Evolutionary conservation across 306 rosid genomes (phyloP), one percentile per base, ranked within the genome.

Genomic region (Quercus bicolor): DNA sequence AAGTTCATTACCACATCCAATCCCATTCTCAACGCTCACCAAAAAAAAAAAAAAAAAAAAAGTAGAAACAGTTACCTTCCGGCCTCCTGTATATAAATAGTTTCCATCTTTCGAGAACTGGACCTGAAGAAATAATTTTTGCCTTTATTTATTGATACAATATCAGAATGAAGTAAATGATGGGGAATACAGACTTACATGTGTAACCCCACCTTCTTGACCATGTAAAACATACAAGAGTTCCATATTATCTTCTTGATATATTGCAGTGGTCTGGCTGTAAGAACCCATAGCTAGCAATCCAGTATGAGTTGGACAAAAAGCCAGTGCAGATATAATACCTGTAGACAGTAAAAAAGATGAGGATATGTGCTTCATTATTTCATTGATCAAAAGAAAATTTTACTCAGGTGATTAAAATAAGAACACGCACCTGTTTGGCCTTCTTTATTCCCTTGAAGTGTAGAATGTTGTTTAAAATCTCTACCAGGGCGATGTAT

Each of bases 131-230:
- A 76, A 64, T 65, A 69, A 74, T 26, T 56, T n/a, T 64, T 62
- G 55, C 23, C 33, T 60, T 78, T 74, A 78, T 65, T 56, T 79
- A 65, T 55, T 48, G 11, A 81, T 80, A 62, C 45, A 78, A 73
- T 61, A 19, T 43, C 40, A 69, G 75, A 65, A 77, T 56, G n/a
- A 75, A 76, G 72, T 24, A 48, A 74, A 79, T 45, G 40, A 79
- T 56, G 78, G 76, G 74, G 57, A 84, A 84, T 34, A 23, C 81
- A 72, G 73, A 86, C 97, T 84, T 91, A 93, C 99, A 88, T 95
- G 99, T 65, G 99, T 95, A 78, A 95, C 64, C 72, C 99, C 99
- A 23, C 99, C 99, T 91, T 95, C 97, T 77, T 92, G 99, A 68
- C 99, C 99, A 79, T 95, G 98, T 83, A 95, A 88, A 77, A 93